These are phyloP conservation scores for Rhizophora apiculata DNA, from an alignment of 345 rosid genomes.

Conservation along the genomic window DNA sequence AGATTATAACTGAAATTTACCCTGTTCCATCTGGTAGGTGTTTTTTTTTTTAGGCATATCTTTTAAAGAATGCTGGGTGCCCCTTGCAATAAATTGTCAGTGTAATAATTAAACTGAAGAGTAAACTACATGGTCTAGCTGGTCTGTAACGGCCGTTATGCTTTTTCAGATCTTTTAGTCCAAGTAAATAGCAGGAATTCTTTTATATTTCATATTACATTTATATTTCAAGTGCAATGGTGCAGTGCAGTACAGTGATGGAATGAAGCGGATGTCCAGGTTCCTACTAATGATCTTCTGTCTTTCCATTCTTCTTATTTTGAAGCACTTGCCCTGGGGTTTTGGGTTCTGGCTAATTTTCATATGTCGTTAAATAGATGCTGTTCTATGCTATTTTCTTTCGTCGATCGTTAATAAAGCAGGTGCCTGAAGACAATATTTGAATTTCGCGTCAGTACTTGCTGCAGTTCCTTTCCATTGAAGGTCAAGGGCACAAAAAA, in stretches of 20 bases:
- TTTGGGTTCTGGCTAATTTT: background rate
- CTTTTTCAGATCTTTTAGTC: no score
- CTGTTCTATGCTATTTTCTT: no score
- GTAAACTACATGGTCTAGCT: no score
- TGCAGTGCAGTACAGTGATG: background rate
- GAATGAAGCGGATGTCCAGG: conserved; percentile 26
- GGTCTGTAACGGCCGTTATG: no score
- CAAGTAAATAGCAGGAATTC: no score
- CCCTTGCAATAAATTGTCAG: no score
- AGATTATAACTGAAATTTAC: no score
- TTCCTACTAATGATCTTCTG: background rate
- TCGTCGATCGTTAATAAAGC: conserved; percentile 8
- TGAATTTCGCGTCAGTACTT: background rate
- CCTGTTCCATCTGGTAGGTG: no score
- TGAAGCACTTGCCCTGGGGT: conserved; percentile 8
- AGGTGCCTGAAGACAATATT: conserved; percentile 16
- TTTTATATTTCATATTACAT: no score
- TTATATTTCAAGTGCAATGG: background rate
- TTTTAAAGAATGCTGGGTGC: no score
- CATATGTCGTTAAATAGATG: conserved; percentile 3
- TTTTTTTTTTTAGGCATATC: no score
- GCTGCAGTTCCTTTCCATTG: conserved; percentile 14
- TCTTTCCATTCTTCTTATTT: background rate
- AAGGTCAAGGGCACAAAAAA: conserved; percentile 17
- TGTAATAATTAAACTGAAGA: no score